These are phyloP conservation scores for Chrysoporthe austroafricana DNA, from an alignment of 2,329 filamentous ascomycete genomes.

Conservation along the genomic window DNA sequence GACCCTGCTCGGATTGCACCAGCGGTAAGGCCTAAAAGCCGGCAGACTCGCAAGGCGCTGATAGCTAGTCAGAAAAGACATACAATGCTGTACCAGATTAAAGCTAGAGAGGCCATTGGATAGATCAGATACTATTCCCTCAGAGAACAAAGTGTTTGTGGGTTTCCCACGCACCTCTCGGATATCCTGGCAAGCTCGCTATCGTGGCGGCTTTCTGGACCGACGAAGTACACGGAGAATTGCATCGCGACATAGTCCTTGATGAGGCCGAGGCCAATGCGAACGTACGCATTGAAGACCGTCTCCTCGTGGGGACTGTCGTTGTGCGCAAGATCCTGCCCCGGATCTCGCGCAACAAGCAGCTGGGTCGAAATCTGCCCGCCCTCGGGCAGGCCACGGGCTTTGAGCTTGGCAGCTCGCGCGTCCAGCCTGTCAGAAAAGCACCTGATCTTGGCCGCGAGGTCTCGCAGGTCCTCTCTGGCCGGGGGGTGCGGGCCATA, in stretches of 20 bases:
- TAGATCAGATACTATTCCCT: not conserved
- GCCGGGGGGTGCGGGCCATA: not conserved
- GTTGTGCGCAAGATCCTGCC: not conserved
- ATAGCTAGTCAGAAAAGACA: not conserved
- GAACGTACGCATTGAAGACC: conserved; percentile 1
- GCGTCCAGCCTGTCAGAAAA: not conserved
- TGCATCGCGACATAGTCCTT: not conserved
- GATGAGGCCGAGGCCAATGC: not conserved
- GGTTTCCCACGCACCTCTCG: not conserved
- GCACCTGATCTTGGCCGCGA: not conserved
- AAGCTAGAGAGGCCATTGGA: not conserved
- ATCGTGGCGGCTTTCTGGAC: not conserved
- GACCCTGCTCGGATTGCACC: not conserved
- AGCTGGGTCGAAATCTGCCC: conserved; percentile 4
- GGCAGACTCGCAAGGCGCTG: not conserved
- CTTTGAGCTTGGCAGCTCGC: not conserved
- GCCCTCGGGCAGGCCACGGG: not conserved
- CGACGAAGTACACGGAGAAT: not conserved
- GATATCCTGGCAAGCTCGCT: not conserved
- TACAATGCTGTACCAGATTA: not conserved
- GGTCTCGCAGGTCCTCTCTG: not conserved
- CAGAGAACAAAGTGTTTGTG: not conserved
- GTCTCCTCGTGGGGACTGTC: not conserved
- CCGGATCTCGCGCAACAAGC: not conserved
- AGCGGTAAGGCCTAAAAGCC: not conserved